Percentiles rank a stretch among this genome's conserved stretches.
Evolutionary conservation across 768 basidiomycete genomes (phyloP).

Genomic region (Panellus pusillus): DNA sequence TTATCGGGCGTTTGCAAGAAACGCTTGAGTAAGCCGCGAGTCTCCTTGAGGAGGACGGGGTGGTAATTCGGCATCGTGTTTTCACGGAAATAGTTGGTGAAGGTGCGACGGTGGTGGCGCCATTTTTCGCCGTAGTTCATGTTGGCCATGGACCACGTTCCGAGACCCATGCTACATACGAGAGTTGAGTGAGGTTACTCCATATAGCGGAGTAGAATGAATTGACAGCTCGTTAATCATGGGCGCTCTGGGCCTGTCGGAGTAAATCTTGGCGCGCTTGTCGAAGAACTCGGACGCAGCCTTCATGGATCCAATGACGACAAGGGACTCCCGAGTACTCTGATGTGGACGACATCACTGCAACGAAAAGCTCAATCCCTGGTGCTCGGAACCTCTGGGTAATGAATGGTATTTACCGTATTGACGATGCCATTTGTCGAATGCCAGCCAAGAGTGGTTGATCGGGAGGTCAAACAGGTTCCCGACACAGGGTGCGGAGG

Average conservation of each 20-base stretch:
- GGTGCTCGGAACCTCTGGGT: constrained; percentile 11
- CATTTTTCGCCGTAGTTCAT: constrained; percentile 22
- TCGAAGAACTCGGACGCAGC: constrained; percentile 38
- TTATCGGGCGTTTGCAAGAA: constrained; percentile 22
- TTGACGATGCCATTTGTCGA: constrained; percentile 28
- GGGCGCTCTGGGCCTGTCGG: constrained; percentile 15
- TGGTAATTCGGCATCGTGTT: constrained; percentile 13
- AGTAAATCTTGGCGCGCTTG: constrained; percentile 36
- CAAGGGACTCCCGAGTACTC: constrained; percentile 18
- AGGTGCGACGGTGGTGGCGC: constrained; percentile 3
- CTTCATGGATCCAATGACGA: constrained; percentile 35
- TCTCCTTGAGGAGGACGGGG: constrained; percentile 12
- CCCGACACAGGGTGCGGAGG: constrained; percentile 36
- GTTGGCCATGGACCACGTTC: too few relatives aligned
- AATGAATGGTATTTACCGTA: constrained; percentile 31
- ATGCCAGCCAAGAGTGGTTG: constrained; percentile 36
- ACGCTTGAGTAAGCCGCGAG: constrained; percentile 11
- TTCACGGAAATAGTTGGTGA: constrained; percentile 25
- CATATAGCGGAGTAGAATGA: constrained; percentile 20
- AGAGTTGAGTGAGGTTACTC: constrained; percentile 5
- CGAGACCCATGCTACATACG: too few relatives aligned
- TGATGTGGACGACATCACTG: constrained; percentile 20
- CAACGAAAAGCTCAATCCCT: too few relatives aligned
- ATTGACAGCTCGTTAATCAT: constrained; percentile 16
- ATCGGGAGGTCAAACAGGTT: constrained; percentile 39